Base-by-base conservation (phyloP, 371 early-diverging fungal genomes). In the Coemansia sp. region DNA sequence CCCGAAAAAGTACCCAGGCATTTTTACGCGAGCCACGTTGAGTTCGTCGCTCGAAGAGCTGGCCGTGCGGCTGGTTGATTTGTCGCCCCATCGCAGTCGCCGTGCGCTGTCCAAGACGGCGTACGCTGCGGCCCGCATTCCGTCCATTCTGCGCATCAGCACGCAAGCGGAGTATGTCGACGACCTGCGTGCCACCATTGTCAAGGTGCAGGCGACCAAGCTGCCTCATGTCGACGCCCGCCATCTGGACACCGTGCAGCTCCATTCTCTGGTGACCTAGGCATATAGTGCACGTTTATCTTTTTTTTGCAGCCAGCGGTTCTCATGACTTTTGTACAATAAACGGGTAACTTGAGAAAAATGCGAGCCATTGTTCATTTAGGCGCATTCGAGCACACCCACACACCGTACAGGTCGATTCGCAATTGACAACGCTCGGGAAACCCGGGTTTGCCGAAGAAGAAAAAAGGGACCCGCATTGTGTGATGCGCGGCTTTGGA, bases 91-190 rank as follows among this genome's bases (percentile, higher is more conserved):
- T 8, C 40, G 60, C 8, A 20, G 30, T 6, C 45, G 42, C 9
- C 55, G 73, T 5, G 67, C 68, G 0, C 9, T 71, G 51, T 34
- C 63, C 0, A 71, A 68, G 51, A 61, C 64, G 6, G 57, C 59
- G 10, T 42, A 56, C 57, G 20, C 60, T 39, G 60, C 59, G 6
- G 52, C 57, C 9, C 63, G 73, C 3, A 20, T 42, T 5, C 73
- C 73, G 0, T 59, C 68, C 4, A n/a, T 72, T 20, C 41, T 72
- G 10, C 42, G 55, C 13, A 40, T 71, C 2, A 14, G 31, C n/a
- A 67, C 59, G 1, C 71, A 62, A 31, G 4, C 41, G 2, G 47
- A 59, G 38, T n/a, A 62, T 30, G 30, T 63, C 13, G 36, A 38
- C 10, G 43, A 39, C 50, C 35, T 71, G 63, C 38, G 51, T 7